Percentiles rank a stretch among this genome's conserved stretches.
phyloP scores from a whole-genome alignment of 257 asterid species.

The Scutellaria barbata region DNA sequence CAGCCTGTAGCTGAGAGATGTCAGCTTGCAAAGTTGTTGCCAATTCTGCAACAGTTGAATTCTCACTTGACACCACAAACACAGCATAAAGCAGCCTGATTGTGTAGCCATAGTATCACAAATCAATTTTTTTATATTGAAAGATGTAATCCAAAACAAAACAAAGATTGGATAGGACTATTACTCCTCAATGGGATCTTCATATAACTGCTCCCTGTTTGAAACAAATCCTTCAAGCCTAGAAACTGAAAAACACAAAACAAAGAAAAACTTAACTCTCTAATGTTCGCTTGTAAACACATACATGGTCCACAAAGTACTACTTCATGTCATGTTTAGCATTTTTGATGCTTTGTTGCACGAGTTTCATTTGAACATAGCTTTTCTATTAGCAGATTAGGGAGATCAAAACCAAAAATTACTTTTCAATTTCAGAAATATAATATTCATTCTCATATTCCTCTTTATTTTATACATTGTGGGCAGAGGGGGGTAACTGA shows the following conservation, averaged over 20 bases:
- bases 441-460: slow-evolving; percentile 1
- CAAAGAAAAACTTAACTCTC: slow-evolving; percentile 37
- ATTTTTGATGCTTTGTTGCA: slow-evolving; percentile 24
- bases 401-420: slow-evolving; percentile 14
- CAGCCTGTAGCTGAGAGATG: slow-evolving; percentile 95
- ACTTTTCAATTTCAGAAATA: slow-evolving; percentile 13
- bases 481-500: not conserved
- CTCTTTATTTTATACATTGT: not conserved
- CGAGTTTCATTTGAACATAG: slow-evolving; percentile 17
- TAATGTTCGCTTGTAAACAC: slow-evolving; percentile 18
- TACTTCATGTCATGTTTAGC: not conserved
- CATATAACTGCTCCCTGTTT: slow-evolving; percentile 97
- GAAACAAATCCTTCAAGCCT: slow-evolving; percentile 99
- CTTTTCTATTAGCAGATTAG: slow-evolving; percentile 6
- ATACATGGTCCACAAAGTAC: slow-evolving; percentile 3
- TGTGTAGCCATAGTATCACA: slow-evolving; percentile 35
- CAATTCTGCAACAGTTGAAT: slow-evolving; percentile 95
- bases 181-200: slow-evolving; percentile 99
- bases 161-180: slow-evolving; percentile 36
- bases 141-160: slow-evolving; percentile 28
- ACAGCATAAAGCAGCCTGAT: slow-evolving; percentile 99
- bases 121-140: slow-evolving; percentile 33
- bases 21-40: slow-evolving; percentile 96
- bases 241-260: slow-evolving; percentile 77
- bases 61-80: slow-evolving; percentile 96